These are phyloP conservation scores for Colletotrichum scovillei DNA, from an alignment of 2,329 filamentous ascomycete genomes.

Conservation along the genomic window DNA sequence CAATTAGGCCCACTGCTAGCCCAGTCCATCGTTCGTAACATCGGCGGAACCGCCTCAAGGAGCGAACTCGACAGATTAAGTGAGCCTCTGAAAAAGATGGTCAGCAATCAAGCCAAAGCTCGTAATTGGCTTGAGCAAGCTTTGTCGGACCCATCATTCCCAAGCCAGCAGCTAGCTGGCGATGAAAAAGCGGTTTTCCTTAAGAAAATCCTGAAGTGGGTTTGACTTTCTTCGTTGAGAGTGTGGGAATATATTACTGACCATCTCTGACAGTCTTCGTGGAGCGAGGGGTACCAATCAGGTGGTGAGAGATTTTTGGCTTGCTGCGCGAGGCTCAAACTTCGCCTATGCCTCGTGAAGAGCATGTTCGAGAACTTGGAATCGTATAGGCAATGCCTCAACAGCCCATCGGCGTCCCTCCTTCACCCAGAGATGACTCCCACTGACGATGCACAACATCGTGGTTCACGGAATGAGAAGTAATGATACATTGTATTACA, in stretches of 20 bases:
- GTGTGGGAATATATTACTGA: background rate
- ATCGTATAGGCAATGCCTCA: background rate
- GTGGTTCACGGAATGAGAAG: background rate
- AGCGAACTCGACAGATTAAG: constrained; percentile 79
- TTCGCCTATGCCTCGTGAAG: constrained; percentile 69
- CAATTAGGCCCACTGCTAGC: constrained; percentile 72
- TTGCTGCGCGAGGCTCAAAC: constrained; percentile 71
- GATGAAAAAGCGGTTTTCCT: constrained; percentile 73
- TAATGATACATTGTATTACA: constrained; percentile 2
- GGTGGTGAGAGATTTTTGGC: constrained; percentile 78
- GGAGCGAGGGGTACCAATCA: constrained; percentile 74
- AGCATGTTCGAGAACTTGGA: background rate
- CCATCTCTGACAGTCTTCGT: constrained; percentile 61
- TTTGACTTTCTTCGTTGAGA: constrained; percentile 11
- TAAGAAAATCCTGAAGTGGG: constrained; percentile 73
- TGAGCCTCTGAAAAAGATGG: constrained; percentile 77
- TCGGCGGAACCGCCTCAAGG: constrained; percentile 75
- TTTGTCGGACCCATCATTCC: constrained; percentile 65
- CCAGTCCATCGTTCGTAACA: constrained; percentile 70
- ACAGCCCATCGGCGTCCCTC: background rate
- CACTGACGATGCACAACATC: background rate
- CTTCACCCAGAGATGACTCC: background rate
- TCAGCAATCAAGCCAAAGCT: constrained; percentile 65
- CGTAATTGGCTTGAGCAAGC: constrained; percentile 73
- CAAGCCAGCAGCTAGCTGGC: constrained; percentile 66